Conservation (phyloP, 306 rosid genomes). For the Prunus padus region DNA sequence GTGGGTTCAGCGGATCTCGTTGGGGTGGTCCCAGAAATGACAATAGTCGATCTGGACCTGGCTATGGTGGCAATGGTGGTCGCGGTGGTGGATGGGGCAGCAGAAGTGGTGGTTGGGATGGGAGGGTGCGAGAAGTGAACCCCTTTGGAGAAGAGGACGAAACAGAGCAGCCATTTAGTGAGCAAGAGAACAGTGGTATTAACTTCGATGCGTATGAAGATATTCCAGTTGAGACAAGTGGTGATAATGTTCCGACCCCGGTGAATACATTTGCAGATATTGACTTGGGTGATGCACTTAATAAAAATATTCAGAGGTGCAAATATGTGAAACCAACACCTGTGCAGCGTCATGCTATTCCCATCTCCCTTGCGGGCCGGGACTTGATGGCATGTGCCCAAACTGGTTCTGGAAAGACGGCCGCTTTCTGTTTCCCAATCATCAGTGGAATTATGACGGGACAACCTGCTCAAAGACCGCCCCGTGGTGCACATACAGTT, state of each 20-base stretch:
- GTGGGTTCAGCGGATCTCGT: constrained; percentile 43
- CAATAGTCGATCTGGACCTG: constrained; percentile 50
- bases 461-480: constrained; percentile 60
- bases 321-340: constrained; percentile 88
- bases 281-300: constrained; percentile 81
- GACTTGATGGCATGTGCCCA: constrained; percentile 96
- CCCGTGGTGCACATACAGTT: constrained; percentile 71
- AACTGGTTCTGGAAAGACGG: constrained; percentile 91
- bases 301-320: constrained; percentile 69
- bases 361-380: constrained; percentile 74
- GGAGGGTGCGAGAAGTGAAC: constrained; percentile 67
- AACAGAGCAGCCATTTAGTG: constrained; percentile 38
- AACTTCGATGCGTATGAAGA: constrained; percentile 87
- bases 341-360: constrained; percentile 83
- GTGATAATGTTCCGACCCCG: constrained; percentile 68
- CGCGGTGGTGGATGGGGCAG: constrained; percentile 53
- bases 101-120: constrained; percentile 68
- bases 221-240: constrained; percentile 85
- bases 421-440: constrained; percentile 90
- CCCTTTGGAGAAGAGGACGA: constrained; percentile 65
- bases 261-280: constrained; percentile 87
- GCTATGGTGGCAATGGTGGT: constrained; percentile 44
- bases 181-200: constrained; percentile 65
- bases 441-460: constrained; percentile 85
- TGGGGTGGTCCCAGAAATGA: constrained; percentile 52